Base-by-base conservation (phyloP, 306 rosid species). In the Casuarina glauca region DNA sequence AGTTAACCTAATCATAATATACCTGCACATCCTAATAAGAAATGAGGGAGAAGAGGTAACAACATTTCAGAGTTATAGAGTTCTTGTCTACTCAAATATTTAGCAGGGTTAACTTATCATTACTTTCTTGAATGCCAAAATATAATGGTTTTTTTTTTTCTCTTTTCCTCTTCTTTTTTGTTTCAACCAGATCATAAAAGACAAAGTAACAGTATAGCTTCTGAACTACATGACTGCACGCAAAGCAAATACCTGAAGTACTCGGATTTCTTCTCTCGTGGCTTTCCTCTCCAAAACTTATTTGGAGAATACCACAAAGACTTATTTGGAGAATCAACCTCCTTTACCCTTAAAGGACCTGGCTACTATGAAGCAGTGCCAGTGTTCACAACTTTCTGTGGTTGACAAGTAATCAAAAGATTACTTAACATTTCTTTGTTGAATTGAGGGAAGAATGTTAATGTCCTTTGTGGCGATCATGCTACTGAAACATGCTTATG, bases 71-170 rank as follows among this genome's bases (percentile, higher is more conserved):
- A 35, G 9, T 17, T 6, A 62, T 39, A 66, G 70, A 39, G 70
- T 41, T 66, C 32, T 66, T 48, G 70, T 38, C 50, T 66, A 68
- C 3, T 9, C 46, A 42, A n/a, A 3, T 20, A 3, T 11, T 44
- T 9, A 12, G 42, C 15, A 43, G 26, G 38, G 73, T 41, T 2
- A 63, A 52, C 4, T 35, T 73, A 20, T 51, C 45, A 5, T 0
- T 57, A 45, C 69, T n/a, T 66, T 76, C 58, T 78, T 42, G 17
- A 12, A 20, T 45, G 54, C 45, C 70, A 48, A 68, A 78, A 19
- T 71, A 48, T 26, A 58, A 58, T 39, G 50, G 46, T 39, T 41
- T 66, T 3, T 2, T 20, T 20, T 32, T 0, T 8, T 41, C 3
- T 10, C 20, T 1, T 0, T 62, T 0, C 5, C 4, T 17, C 6